Base-by-base conservation (phyloP, 2,329 filamentous ascomycete genomes). In the Botrytis medusae region DNA sequence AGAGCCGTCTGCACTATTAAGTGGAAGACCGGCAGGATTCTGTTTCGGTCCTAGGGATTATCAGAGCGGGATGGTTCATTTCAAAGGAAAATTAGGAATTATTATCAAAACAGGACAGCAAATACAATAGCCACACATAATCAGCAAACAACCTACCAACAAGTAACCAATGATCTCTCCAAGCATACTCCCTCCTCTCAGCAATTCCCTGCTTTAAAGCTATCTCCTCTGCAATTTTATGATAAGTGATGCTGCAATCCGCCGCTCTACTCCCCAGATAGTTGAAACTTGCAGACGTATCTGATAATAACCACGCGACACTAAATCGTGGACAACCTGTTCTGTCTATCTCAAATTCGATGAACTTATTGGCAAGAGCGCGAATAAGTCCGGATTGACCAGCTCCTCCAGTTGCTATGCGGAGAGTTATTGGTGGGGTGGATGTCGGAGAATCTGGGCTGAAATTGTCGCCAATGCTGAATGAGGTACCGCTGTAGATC, bases 181-280 rank as follows among this genome's bases (percentile, higher is more conserved):
- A 86, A 14, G 82, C 80, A 74, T 86, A 85, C 51, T 83, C 83
- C 60, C 82, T 82, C 5, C 77, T 77, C 40, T 79, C 75, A 3
- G 81, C 81, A 67, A 84, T 81, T 25, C 82, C 83, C 64, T 84
- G 81, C 4, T 81, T 74, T 42, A 85, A 83, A 10, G 85, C 85
- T 48, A 85, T 82, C 25, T 82, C 74, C 76, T 86, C 85, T 0
- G 85, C 84, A 2, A 79, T 77, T 8, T 80, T 78, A 57, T 81
- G 81, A 79, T 86, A 86, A 0, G 85, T 86, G 69, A 86, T 86
- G 6, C 82, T 84, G 0, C 85, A 79, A 68, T 86, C 84, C 37
- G 83, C 79, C 37, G 79, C 79, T 25, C 82, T 81, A 2, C 78
- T 77, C 69, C 82, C 79, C 32, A 86, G 81, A 71, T 84, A 82